Evolutionary conservation across 2,329 filamentous ascomycete genomes (phyloP), one percentile per base, ranked within the genome.

Genomic region (Trichoderma gracile): DNA sequence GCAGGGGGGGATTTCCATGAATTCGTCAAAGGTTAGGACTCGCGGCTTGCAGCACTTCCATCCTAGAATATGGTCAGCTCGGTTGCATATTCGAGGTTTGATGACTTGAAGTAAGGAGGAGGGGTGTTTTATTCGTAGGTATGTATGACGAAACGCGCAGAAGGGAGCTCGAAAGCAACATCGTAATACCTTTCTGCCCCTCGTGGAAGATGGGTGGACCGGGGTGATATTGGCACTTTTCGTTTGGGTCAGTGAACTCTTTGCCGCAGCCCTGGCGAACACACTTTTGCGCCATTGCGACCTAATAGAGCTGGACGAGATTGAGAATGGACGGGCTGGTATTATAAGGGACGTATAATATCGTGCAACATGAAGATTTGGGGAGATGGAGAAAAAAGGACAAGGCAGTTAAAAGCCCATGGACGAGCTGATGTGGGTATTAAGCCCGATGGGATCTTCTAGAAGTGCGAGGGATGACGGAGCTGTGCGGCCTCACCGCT

Each of bases 31-130:
- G 66, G 93, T 97, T 72, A 99, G 83, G 72, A 98, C 93, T 73
- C 95, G 90, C 64, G 93, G 90, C 80, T 97, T 98, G 86, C 95
- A 99, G 82, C 95, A 99, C 81, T 96, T 96, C 94, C 95, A 98
- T 74, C 95, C 94, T 97, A 73, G n/a, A 38, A 40, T 1, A 2
- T 10, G 17, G 3, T 15, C n/a, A 14, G 9, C 10, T 65, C 27
- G 52, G 25, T 21, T 38, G 12, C 14, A 38, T 3, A 14, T 38
- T 38, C 9, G 3, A 5, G 10, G 33, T 2, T 14, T 4, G 12
- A 38, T 10, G 33, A 38, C 10, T 2, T 38, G 33, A 19, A 42
- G 15, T 1, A 5, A 33, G 27, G 25, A 17, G 2, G n/a, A 12
- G 19, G 14, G 2, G 1, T 38, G 17, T 33, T 33, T 45, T 19